A percentile compares a stretch with the other conserved stretches of the same genome.
phyloP scores from a whole-genome alignment of 441 rosid genomes.

The Syzygium syzygioides region DNA sequence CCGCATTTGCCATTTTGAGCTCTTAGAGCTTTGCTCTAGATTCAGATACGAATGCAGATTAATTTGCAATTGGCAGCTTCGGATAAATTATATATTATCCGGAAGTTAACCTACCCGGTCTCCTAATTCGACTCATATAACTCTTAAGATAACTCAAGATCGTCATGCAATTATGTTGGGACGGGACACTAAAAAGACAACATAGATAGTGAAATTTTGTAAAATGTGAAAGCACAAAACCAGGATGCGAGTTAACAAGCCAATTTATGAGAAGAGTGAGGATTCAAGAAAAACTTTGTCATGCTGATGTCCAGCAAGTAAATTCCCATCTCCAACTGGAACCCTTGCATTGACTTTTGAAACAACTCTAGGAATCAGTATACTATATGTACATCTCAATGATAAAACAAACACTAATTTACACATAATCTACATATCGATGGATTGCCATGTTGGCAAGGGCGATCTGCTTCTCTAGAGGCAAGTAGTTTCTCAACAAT shows the following conservation, averaged over 20 bases:
- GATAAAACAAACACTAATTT: neutral
- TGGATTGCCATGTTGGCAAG: slow-evolving; percentile 49
- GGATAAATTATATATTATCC: neutral
- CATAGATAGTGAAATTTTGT: neutral
- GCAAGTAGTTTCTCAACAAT: slow-evolving; percentile 49
- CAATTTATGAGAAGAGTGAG: neutral
- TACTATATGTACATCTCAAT: neutral
- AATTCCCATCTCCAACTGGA: neutral
- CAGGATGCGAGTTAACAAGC: neutral
- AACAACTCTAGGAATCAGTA: neutral
- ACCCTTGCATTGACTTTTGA: neutral
- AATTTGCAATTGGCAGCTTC: neutral
- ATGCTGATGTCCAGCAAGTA: neutral
- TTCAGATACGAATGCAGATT: neutral
- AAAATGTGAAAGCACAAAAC: neutral
- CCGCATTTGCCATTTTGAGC: neutral
- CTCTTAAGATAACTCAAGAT: neutral
- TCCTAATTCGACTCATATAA: neutral
- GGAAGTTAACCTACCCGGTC: neutral
- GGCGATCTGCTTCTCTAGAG: slow-evolving; percentile 65
- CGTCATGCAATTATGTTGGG: neutral
- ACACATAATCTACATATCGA: neutral
- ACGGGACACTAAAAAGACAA: neutral
- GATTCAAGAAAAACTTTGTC: neutral
- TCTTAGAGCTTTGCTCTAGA: neutral